Evolutionary conservation across 1,139 yeast species (phyloP), one percentile per base, ranked within the genome.

Genomic region (Kodamaea fungicola): DNA sequence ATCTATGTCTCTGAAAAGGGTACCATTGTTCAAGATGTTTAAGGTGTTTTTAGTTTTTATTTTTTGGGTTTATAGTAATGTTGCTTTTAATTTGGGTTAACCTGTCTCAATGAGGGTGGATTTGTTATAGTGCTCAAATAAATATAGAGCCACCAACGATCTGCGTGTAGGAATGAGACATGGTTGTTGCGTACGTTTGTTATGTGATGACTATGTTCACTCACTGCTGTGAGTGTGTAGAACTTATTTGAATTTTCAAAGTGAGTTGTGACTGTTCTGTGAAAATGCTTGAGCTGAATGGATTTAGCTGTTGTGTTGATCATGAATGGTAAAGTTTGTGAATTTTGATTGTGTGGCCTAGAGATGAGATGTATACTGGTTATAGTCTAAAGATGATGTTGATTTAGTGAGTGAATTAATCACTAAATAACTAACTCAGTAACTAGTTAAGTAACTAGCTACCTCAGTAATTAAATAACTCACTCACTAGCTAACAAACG

Each of bases 1-100:
- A 90, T 92, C 78, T 92, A 92, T 74, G 98, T 92, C 62, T 90
- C 97, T 55, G 95, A 87, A 78, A 86, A 87, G 76, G 96, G 96
- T 65, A 77, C 78, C 67, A 79, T 92, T 67, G 86, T 67, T 45
- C 80, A 77, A 65, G 88, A 81, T 43, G 65, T 67, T 50, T 77
- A 76, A 12, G 46, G 45, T 46, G 45, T 45, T 43, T 46, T 44
- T 36, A 32, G 28, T 37, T 45, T 42, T 42, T 40, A 39, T 42
- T 49, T 47, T 45, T 47, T 46, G 55, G 60, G 59, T 53, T 50
- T 59, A 60, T 61, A 57, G 55, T 53, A 54, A 53, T 57, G 55
- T 42, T 44, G 56, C 54, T 57, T 28, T 48, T 16, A 16, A 16
- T 53, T 51, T 54, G 62, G 62, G 59, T 54, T 50, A 54, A 59